Evolutionary conservation across 2,329 filamentous ascomycete species (phyloP).

Genomic region (Tolypocladium tundrense): DNA sequence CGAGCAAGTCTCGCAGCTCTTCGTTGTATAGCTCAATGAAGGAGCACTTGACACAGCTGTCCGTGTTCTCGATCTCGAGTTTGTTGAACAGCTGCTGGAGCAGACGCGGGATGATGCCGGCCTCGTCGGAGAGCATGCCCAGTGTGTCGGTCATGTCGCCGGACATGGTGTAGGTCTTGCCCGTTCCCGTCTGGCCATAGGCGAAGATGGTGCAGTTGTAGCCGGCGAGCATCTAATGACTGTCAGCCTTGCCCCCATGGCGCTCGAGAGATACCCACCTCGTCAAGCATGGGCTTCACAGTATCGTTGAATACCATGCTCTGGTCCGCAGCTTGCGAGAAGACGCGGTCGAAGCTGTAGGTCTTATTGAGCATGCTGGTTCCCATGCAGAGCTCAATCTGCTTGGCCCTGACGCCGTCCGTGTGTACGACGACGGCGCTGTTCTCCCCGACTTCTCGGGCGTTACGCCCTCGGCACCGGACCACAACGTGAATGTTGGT

Average conservation of each 20-base stretch:
- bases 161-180: constrained; percentile 99
- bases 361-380: constrained; percentile 72
- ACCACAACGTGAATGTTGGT: constrained; percentile 98
- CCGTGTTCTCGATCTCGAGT: constrained; percentile 40
- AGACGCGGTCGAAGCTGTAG: constrained; percentile 95
- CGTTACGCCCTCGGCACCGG: constrained; percentile 82
- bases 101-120: constrained; percentile 89
- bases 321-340: constrained; percentile 90
- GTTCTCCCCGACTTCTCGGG: constrained; percentile 87
- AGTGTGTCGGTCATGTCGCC: constrained; percentile 86
- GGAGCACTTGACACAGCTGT: constrained; percentile 91
- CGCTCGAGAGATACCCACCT: constrained; percentile 44
- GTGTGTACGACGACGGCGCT: constrained; percentile 85
- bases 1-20: constrained; percentile 81
- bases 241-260: not conserved
- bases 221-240: constrained; percentile 68
- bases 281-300: constrained; percentile 81
- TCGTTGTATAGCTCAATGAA: constrained; percentile 99
- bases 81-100: constrained; percentile 80
- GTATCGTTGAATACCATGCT: constrained; percentile 91
- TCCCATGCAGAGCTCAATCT: constrained; percentile 82
- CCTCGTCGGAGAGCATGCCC: constrained; percentile 78
- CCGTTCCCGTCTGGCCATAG: constrained; percentile 95
- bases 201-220: constrained; percentile 99
- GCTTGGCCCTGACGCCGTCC: constrained; percentile 72